phyloP scores from a whole-genome alignment of 495 filamentous ascomycete genomes.

The Podospora didyma region DNA sequence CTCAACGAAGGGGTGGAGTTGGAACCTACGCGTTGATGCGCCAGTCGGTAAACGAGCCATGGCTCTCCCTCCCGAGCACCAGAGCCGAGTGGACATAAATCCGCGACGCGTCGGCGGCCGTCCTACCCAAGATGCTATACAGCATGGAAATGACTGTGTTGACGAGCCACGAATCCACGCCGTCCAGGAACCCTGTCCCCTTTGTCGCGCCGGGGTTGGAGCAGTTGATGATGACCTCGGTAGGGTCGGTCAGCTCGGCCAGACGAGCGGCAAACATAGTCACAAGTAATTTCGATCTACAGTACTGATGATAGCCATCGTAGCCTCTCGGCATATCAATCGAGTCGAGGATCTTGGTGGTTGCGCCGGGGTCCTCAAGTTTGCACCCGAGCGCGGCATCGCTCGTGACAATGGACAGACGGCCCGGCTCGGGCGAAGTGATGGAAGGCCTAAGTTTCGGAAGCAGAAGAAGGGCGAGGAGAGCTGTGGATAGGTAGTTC shows the following conservation, averaged over 20 bases:
- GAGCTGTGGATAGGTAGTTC: conserved; percentile 46
- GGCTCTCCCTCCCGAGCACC: conserved; percentile 36
- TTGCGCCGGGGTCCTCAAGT: background rate
- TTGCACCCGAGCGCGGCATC: background rate
- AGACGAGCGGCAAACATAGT: conserved; percentile 29
- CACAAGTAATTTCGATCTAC: conserved; percentile 34
- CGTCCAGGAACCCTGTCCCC: conserved; percentile 6
- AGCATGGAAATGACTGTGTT: background rate
- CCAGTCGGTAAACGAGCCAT: conserved; percentile 23
- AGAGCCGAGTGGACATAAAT: conserved; percentile 36
- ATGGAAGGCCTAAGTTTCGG: conserved; percentile 27
- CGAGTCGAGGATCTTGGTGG: conserved; percentile 24
- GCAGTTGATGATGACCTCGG: conserved; percentile 41
- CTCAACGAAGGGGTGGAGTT: background rate
- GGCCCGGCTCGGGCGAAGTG: background rate
- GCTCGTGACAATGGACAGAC: conserved; percentile 1
- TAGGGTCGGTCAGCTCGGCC: conserved; percentile 25
- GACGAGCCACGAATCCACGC: conserved; percentile 4
- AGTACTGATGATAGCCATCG: conserved; percentile 22
- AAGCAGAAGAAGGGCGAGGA: conserved; percentile 34
- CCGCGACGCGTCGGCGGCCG: conserved; percentile 27
- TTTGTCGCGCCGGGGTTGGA: conserved; percentile 27
- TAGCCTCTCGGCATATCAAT: conserved; percentile 25
- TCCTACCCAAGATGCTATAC: conserved; percentile 14
- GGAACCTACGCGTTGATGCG: conserved; percentile 4